Evolutionary conservation across 2,329 filamentous ascomycete species (phyloP).

Genomic region (Orbilia oligospora): DNA sequence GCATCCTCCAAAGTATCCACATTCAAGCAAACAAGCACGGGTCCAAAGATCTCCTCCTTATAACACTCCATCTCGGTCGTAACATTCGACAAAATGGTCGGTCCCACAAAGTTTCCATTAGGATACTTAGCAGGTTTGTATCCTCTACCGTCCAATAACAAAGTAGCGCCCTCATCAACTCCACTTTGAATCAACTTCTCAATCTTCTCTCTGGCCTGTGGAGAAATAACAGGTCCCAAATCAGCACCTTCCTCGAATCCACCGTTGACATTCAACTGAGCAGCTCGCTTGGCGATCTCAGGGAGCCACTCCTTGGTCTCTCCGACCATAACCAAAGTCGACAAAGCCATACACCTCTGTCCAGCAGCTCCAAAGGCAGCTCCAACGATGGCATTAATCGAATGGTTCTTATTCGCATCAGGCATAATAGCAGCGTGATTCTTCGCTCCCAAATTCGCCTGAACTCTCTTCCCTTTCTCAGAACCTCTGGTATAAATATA

Average conservation of each 20-base stretch:
- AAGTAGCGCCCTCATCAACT: conserved; percentile 83
- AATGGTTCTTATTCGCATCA: conserved; percentile 91
- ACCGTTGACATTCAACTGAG: conserved; percentile 80
- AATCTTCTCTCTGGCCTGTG: conserved; percentile 83
- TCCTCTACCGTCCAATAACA: conserved; percentile 84
- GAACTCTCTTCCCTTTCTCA: conserved; percentile 88
- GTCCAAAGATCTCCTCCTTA: conserved; percentile 86
- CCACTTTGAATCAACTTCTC: conserved; percentile 81
- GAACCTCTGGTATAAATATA: conserved; percentile 86
- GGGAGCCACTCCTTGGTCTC: conserved; percentile 86
- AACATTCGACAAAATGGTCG: conserved; percentile 86
- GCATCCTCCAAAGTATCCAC: conserved; percentile 84
- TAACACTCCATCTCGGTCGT: conserved; percentile 87
- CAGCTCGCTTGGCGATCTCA: conserved; percentile 82
- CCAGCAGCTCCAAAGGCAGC: conserved; percentile 88
- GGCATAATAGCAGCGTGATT: conserved; percentile 86
- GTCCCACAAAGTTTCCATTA: conserved; percentile 83
- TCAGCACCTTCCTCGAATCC: conserved; percentile 86
- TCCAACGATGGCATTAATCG: conserved; percentile 85
- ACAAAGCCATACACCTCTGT: conserved; percentile 88
- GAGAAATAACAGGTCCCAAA: conserved; percentile 84
- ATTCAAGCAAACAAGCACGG: conserved; percentile 85
- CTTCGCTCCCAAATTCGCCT: conserved; percentile 89
- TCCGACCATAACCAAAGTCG: conserved; percentile 85
- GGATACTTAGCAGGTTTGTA: conserved; percentile 83